Base-by-base conservation (phyloP, 2,329 filamentous ascomycete genomes). In the Penicillium sp. region DNA sequence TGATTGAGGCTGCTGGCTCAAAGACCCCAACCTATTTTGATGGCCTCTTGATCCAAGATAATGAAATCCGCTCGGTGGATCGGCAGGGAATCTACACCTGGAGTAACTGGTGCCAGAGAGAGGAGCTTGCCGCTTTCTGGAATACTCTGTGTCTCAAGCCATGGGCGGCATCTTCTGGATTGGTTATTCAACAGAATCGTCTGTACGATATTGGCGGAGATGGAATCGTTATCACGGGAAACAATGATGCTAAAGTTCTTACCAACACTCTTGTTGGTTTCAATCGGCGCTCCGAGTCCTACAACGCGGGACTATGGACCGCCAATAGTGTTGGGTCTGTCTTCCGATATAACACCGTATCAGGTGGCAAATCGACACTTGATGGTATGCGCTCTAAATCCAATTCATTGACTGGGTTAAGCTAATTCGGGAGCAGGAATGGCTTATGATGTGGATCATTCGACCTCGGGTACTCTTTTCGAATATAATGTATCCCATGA, bases 1-100 rank as follows among this genome's bases (percentile, higher is more conserved):
- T 50, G 19, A n/a, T 50, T 17, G 48, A 50, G 33, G 48, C 48
- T 6, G 37, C 33, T 9, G 48, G 48, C 14, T 38, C 35, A n/a
- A 25, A 9, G 14, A 50, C 48, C 22, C 19, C 36, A 42, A 50
- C 33, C 6, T 50, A 50, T 30, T 50, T 50, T 9, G 19, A 35
- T 31, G 19, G 28, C 16, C n/a, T 50, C 14, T 3, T 31, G 5
- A 22, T 50, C 11, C 48, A 50, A 33, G 48, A 50, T 31, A 50
- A 50, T 33, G 48, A 40, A 14, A 50, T 50, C 12, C 48, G 36
- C 5, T 40, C 48, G 1, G 48, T 50, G 4, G 48, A 50, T 5
- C 48, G 48, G 16, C 48, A 50, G 48, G 48, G 48, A n/a, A 50
- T 50, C 25, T 50, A 50, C n/a, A 50, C 48, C 16, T 50, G 48